Percentiles rank a stretch among this genome's conserved stretches.
phyloP scores from a whole-genome alignment of 1,284 basidiomycete genomes.

The Microbotryomycetes sp. region DNA sequence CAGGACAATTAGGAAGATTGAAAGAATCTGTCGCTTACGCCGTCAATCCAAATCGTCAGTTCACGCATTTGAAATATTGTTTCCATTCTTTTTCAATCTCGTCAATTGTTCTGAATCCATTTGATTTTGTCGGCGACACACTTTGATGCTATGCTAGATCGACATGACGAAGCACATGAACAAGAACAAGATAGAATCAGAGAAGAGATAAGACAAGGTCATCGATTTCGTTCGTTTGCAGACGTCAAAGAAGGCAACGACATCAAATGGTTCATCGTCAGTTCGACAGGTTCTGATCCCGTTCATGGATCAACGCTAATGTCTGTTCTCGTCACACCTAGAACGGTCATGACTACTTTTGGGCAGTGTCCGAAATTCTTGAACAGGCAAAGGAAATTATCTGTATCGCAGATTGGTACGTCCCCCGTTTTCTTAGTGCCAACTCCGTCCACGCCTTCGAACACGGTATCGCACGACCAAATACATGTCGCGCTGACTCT shows the following conservation, averaged over 20 bases:
- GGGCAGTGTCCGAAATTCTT: conserved; percentile 76
- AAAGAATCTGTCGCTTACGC: conserved; percentile 23
- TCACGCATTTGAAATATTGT: conserved; percentile 43
- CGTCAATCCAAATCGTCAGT: conserved; percentile 52
- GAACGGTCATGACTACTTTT: conserved; percentile 65
- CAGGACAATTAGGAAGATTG: neutral
- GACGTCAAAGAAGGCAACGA: conserved; percentile 59
- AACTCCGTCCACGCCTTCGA: conserved; percentile 47
- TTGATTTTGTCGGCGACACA: conserved; percentile 36
- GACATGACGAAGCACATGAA: conserved; percentile 5
- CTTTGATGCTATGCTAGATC: conserved; percentile 42
- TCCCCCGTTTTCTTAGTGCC: neutral
- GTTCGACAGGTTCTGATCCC: neutral
- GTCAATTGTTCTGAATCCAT: neutral
- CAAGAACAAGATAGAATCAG: conserved; percentile 57
- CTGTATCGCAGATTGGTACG: conserved; percentile 37
- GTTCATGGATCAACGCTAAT: too few relatives aligned
- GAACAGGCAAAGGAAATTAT: conserved; percentile 50
- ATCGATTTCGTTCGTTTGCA: conserved; percentile 82
- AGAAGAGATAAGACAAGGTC: conserved; percentile 63
- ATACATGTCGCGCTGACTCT: conserved; percentile 70
- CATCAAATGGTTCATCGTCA: conserved; percentile 65
- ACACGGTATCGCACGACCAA: too few relatives aligned
- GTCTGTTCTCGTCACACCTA: neutral
- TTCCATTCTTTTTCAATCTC: neutral